Conservation (phyloP, 768 basidiomycete species). For the Calocybe cyanea region DNA sequence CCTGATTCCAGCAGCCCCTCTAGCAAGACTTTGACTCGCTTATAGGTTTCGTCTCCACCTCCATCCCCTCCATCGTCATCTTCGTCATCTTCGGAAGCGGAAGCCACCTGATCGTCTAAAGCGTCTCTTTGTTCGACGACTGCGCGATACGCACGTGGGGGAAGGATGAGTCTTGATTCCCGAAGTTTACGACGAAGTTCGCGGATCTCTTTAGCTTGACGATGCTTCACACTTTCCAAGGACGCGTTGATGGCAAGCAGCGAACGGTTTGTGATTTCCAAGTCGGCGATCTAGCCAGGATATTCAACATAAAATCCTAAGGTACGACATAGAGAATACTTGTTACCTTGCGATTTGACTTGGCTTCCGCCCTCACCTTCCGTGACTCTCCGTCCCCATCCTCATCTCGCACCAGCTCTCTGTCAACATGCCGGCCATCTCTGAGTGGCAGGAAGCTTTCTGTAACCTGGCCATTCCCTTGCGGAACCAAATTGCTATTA, state of each 20-base stretch:
- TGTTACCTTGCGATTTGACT: constrained; percentile 81
- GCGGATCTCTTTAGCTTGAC: constrained; percentile 81
- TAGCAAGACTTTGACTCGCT: constrained; percentile 59
- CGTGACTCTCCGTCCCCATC: constrained; percentile 38
- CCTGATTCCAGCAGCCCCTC: constrained; percentile 60
- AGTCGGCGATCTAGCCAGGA: constrained; percentile 71
- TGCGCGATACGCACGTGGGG: constrained; percentile 57
- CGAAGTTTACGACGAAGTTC: constrained; percentile 80
- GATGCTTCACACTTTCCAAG: constrained; percentile 75
- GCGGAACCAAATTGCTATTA: too few relatives aligned
- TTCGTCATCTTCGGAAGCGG: constrained; percentile 25
- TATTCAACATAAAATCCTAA: too few relatives aligned
- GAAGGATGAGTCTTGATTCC: constrained; percentile 75
- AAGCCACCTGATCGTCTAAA: too few relatives aligned
- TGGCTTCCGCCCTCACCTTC: constrained; percentile 67
- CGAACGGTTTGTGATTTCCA: constrained; percentile 88
- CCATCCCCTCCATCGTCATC: constrained; percentile 47
- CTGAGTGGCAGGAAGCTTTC: constrained; percentile 32
- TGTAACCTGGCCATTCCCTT: constrained; percentile 16
- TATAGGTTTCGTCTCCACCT: constrained; percentile 55
- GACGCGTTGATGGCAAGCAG: constrained; percentile 81
- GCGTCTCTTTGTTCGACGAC: constrained; percentile 44
- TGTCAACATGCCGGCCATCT: constrained; percentile 38
- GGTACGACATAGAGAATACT: background rate
- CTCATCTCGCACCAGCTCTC: constrained; percentile 23